Percentiles rank a stretch among this genome's conserved stretches.
phyloP scores from a whole-genome alignment of 2,329 filamentous ascomycete genomes.

The Penicillium vulpinum region DNA sequence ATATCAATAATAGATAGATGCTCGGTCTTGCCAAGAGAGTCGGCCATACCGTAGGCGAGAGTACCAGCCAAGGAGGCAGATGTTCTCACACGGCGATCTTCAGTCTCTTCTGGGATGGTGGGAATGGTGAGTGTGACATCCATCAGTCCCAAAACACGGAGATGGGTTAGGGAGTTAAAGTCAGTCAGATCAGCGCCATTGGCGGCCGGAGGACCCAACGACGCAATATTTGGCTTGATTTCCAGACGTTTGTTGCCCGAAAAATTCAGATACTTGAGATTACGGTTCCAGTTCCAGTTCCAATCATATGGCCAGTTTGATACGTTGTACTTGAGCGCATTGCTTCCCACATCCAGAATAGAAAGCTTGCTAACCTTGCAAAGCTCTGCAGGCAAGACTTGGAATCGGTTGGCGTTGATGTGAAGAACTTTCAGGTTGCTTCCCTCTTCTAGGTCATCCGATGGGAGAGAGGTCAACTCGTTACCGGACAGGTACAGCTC shows the following conservation, averaged over 20 bases:
- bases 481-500: conserved; percentile 96
- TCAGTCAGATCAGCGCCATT: conserved; percentile 77
- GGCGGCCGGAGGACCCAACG: conserved; percentile 49
- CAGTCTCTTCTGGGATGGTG: conserved; percentile 90
- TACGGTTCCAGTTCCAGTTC: conserved; percentile 99
- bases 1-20: conserved; percentile 95
- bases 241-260: conserved; percentile 96
- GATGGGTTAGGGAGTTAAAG: conserved; percentile 79
- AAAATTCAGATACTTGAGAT: conserved; percentile 90
- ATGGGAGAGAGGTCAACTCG: conserved; percentile 84
- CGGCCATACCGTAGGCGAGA: conserved; percentile 95
- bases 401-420: conserved; percentile 97
- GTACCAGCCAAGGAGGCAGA: conserved; percentile 90
- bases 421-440: conserved; percentile 85
- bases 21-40: conserved; percentile 88
- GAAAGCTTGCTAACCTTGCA: conserved; percentile 90
- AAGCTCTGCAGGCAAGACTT: conserved; percentile 90
- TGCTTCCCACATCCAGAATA: conserved; percentile 91
- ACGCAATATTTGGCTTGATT: conserved; percentile 69
- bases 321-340: conserved; percentile 96
- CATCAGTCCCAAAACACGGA: conserved; percentile 91
- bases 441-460: conserved; percentile 89
- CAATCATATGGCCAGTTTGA: conserved; percentile 99
- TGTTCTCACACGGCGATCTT: conserved; percentile 93
- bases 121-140: conserved; percentile 94